Evolutionary conservation across 257 asterid genomes (phyloP), one percentile per base, ranked within the genome.

Genomic region (Henckelia pumila): DNA sequence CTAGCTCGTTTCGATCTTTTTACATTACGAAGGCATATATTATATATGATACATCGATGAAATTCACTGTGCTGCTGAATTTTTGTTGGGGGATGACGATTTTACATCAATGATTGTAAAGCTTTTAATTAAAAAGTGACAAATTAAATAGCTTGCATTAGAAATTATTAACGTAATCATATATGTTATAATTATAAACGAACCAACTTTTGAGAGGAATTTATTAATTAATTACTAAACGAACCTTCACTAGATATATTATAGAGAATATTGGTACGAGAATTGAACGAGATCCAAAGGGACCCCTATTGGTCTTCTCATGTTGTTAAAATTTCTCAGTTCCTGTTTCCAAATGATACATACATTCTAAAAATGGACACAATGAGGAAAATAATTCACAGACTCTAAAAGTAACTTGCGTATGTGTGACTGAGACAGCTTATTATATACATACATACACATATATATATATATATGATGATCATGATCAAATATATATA

Each of bases 181-280:
- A 19, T n/a, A n/a, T n/a, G n/a, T n/a, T n/a, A n/a, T n/a, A n/a
- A n/a, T n/a, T n/a, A n/a, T 61, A 28, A 56, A 63, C 30, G n/a
- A 53, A 58, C 50, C 37, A 32, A 13, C 61, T 61, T 55, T 37
- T 61, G 21, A 6, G 32, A 14, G 10, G 10, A 29, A 22, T 61
- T 37, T 22, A 29, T 57, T 49, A 40, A 17, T 61, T 10, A 26
- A 21, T 30, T 21, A n/a, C n/a, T n/a, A n/a, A 35, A 29, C 47
- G 22, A 58, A 52, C 47, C 28, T 67, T 71, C 57, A 53, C 66
- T 58, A 67, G 64, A 71, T 49, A 71, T 49, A 61, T 20, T 59
- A 13, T 61, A 59, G 55, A 47, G 55, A 47, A 47, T 57, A 50
- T 55, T 69, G 56, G 73, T 66, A 50, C 69, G 69, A 60, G 64